Percentiles rank a stretch among this genome's conserved stretches.
Evolutionary conservation across 345 rosid genomes (phyloP).

Genomic region (Eucalyptus victrix): DNA sequence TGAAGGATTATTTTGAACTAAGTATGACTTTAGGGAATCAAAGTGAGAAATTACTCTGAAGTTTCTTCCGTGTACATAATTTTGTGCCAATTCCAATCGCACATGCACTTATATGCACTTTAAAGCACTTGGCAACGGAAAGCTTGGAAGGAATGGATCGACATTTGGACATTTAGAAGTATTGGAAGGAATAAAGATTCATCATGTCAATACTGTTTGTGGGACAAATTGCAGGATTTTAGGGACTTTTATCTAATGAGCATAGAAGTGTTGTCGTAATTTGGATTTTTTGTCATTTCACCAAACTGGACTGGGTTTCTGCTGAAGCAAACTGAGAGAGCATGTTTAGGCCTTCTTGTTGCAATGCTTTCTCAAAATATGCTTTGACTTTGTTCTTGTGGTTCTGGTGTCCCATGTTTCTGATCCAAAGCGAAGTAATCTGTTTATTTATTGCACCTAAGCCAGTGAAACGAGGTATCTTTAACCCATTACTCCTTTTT

Average conservation of each 20-base stretch:
- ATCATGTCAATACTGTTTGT: neutral
- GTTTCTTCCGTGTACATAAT: neutral
- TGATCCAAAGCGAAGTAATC: neutral
- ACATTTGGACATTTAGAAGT: neutral
- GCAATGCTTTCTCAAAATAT: neutral
- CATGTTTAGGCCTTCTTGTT: neutral
- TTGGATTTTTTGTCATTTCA: neutral
- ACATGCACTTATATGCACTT: neutral
- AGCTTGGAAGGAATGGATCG: neutral
- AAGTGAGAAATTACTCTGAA: neutral
- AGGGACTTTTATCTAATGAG: neutral
- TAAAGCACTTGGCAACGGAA: neutral
- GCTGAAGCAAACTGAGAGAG: neutral
- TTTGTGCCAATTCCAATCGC: neutral
- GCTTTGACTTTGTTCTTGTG: neutral
- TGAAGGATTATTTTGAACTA: neutral
- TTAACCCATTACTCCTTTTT: neutral
- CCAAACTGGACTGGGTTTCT: neutral
- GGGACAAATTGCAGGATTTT: neutral
- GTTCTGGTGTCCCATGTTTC: neutral
- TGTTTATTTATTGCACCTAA: neutral
- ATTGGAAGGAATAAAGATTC: neutral
- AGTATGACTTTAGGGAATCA: neutral
- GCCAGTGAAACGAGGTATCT: neutral
- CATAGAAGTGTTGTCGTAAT: neutral